Conservation (phyloP, 345 rosid genomes). For the Brassica rapa region DNA sequence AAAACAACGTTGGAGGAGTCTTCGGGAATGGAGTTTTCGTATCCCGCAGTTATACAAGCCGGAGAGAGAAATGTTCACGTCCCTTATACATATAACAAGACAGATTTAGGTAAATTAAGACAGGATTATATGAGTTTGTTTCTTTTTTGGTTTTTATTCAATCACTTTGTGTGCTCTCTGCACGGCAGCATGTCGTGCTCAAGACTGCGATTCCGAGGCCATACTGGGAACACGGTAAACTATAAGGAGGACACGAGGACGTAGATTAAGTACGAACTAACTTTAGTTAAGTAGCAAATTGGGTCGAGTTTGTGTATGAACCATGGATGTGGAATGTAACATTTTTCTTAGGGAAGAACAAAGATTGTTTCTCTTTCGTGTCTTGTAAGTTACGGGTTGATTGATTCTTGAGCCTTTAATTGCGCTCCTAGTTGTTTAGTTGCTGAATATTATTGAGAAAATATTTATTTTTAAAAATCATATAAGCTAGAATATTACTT, state of each 20-base stretch:
- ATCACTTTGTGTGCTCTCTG: constrained; percentile 22
- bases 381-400: background rate
- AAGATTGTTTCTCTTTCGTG: background rate
- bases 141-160: background rate
- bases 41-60: constrained; percentile 87
- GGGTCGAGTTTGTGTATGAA: constrained; percentile 16
- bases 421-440: background rate
- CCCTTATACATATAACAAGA: constrained; percentile 83
- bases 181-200: constrained; percentile 36
- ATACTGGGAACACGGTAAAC: constrained; percentile 24
- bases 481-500: background rate
- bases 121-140: constrained; percentile 1
- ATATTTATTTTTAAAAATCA: background rate
- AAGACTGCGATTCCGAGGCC: constrained; percentile 23
- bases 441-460: background rate
- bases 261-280: background rate
- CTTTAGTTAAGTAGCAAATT: background rate
- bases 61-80: constrained; percentile 71
- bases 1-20: constrained; percentile 53
- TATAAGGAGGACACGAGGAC: constrained; percentile 21
- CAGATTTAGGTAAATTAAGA: constrained; percentile 61
- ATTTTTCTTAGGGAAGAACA: constrained; percentile 14
- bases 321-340: constrained; percentile 21
- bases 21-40: constrained; percentile 76
- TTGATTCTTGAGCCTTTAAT: background rate